Conservation (phyloP, 176 grass and related monocot species). For the Juncus inflexus region DNA sequence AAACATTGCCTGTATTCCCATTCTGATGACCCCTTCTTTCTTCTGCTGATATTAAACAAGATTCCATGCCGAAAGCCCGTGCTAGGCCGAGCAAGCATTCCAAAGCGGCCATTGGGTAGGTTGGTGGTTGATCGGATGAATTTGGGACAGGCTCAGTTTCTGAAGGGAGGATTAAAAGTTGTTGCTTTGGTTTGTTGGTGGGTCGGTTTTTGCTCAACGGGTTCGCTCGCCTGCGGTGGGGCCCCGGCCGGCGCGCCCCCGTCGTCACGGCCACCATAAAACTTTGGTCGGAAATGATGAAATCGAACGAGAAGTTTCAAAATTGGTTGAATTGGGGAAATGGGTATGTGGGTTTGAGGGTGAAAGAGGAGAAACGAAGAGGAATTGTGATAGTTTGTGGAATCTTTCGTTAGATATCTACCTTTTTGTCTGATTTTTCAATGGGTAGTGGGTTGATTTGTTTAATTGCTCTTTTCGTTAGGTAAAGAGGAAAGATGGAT, state of each 20-base stretch:
- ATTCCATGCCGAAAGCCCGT: constrained; percentile 44
- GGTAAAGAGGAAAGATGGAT: constrained; percentile 3
- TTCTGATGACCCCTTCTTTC: constrained; percentile 27
- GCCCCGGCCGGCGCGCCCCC: constrained; percentile 22
- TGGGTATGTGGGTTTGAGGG: background rate
- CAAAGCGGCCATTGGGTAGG: constrained; percentile 29
- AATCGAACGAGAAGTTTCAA: background rate
- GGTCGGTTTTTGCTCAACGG: constrained; percentile 14
- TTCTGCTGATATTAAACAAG: constrained; percentile 27
- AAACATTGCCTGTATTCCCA: constrained; percentile 26
- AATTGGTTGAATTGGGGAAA: background rate
- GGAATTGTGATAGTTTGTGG: background rate
- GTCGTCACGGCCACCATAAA: constrained; percentile 25
- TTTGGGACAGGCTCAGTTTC: constrained; percentile 1
- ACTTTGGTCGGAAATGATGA: constrained; percentile 23
- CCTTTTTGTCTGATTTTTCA: background rate
- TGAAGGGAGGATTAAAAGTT: constrained; percentile 16
- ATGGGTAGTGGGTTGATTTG: background rate
- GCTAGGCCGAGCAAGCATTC: constrained; percentile 49
- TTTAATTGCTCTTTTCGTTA: constrained; percentile 23
- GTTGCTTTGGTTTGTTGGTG: constrained; percentile 23
- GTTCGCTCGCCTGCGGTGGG: constrained; percentile 19
- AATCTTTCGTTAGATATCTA: background rate
- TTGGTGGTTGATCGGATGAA: background rate
- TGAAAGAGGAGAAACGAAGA: background rate